Percentiles rank a stretch among this genome's conserved stretches.
These are phyloP conservation scores for Leccinum ochraceum DNA, from an alignment of 768 basidiomycete species.

Conservation along the genomic window DNA sequence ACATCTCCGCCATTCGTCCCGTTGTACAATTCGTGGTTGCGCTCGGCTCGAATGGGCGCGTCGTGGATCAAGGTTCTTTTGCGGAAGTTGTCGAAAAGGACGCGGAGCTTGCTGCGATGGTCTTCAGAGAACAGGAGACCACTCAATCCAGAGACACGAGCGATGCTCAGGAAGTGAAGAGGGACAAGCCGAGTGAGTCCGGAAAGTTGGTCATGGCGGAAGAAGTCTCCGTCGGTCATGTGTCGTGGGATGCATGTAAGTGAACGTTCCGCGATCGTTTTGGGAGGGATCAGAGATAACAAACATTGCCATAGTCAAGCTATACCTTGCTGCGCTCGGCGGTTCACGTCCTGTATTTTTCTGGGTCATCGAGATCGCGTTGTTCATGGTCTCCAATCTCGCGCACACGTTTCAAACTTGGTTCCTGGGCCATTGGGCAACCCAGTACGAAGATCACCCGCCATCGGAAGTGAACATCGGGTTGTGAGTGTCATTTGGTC, in stretches of 20 bases:
- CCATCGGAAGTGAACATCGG: not conserved
- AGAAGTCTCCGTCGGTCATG: conserved; percentile 1
- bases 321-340: conserved; percentile 2
- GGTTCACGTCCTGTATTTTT: not conserved
- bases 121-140: not conserved
- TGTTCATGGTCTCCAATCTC: conserved; percentile 1
- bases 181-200: not conserved
- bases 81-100: not conserved
- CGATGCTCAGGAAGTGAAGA: not conserved
- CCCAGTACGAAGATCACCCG: conserved; percentile 4
- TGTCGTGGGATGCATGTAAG: conserved; percentile 5
- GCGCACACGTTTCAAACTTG: not conserved
- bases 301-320: not conserved
- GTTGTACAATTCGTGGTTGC: not conserved
- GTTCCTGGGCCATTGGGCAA: conserved; percentile 7
- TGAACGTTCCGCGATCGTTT: not conserved
- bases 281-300: not conserved
- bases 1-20: not conserved
- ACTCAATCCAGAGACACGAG: not conserved
- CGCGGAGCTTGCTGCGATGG: not conserved
- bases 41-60: not conserved
- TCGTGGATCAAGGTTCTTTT: not conserved
- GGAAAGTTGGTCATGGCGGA: conserved; percentile 1
- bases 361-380: not conserved
- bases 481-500: not conserved